These are phyloP conservation scores for Mucor saturninus DNA, from an alignment of 371 early-diverging fungal genomes.

Conservation along the genomic window DNA sequence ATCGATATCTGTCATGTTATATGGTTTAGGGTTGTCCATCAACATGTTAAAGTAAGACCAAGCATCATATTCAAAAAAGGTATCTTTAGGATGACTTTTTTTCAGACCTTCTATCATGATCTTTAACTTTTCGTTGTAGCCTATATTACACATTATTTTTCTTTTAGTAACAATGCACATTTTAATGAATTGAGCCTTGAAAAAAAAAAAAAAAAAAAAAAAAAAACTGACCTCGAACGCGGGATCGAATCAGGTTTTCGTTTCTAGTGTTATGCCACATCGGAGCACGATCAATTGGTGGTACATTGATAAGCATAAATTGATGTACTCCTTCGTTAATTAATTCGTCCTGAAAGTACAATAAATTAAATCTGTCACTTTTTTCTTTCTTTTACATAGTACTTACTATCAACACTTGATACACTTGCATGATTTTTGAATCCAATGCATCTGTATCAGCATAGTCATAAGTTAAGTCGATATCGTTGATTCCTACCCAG, in stretches of 20 bases:
- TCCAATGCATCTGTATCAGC: conserved; percentile 20
- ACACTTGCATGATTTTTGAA: conserved; percentile 28
- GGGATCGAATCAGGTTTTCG: conserved; percentile 12
- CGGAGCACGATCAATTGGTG: conserved; percentile 45
- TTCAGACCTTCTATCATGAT: conserved; percentile 21
- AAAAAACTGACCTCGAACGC: conserved; percentile 29
- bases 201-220: background rate
- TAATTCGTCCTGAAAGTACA: conserved; percentile 23
- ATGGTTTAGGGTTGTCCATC: conserved; percentile 27
- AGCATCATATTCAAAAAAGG: conserved; percentile 36
- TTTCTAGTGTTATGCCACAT: conserved; percentile 24
- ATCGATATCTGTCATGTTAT: conserved; percentile 22
- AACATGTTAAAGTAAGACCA: conserved; percentile 31
- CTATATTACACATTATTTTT: conserved; percentile 1
- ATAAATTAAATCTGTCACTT: background rate
- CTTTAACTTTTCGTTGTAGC: conserved; percentile 32
- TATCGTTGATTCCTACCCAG: conserved; percentile 52
- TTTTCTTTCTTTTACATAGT: background rate
- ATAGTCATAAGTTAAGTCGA: conserved; percentile 38
- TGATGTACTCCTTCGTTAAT: conserved; percentile 28
- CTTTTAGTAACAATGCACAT: background rate
- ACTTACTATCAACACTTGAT: conserved; percentile 29
- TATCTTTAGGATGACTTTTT: background rate
- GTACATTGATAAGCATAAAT: conserved; percentile 41
- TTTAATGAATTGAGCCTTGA: too few relatives aligned